Conservation (phyloP, 495 filamentous ascomycete genomes). For the Usnea hakonensis region DNA sequence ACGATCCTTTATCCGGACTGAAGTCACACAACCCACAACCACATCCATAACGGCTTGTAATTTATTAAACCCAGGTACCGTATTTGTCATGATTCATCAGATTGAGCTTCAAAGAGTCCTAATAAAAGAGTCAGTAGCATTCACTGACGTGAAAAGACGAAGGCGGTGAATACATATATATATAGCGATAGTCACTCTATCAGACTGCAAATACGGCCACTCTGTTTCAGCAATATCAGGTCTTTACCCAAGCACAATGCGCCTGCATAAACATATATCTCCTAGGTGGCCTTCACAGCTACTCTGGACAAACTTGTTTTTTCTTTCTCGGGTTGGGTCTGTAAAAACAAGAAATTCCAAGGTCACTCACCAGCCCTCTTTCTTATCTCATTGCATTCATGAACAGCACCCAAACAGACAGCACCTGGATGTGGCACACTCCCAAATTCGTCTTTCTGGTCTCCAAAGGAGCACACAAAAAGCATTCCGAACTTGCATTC, state of each 20-base stretch:
- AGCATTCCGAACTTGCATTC: too few relatives aligned
- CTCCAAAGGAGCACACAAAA: too few relatives aligned
- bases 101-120: background rate
- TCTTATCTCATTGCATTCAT: too few relatives aligned
- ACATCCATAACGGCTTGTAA: background rate
- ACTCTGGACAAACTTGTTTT: background rate
- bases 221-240: background rate
- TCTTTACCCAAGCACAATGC: background rate
- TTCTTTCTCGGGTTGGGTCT: background rate
- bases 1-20: background rate
- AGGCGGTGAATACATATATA: background rate
- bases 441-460: too few relatives aligned
- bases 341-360: background rate
- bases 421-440: too few relatives aligned
- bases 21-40: background rate
- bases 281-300: background rate
- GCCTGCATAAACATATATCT: too few relatives aligned
- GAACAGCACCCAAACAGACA: too few relatives aligned
- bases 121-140: background rate
- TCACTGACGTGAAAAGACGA: background rate
- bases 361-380: too few relatives aligned
- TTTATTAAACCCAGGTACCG: background rate
- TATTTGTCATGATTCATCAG: background rate
- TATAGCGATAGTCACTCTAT: background rate
- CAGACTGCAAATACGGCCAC: too few relatives aligned